Evolutionary conservation across 2,329 filamentous ascomycete genomes (phyloP).

Genomic region (Biscogniauxia sp.): DNA sequence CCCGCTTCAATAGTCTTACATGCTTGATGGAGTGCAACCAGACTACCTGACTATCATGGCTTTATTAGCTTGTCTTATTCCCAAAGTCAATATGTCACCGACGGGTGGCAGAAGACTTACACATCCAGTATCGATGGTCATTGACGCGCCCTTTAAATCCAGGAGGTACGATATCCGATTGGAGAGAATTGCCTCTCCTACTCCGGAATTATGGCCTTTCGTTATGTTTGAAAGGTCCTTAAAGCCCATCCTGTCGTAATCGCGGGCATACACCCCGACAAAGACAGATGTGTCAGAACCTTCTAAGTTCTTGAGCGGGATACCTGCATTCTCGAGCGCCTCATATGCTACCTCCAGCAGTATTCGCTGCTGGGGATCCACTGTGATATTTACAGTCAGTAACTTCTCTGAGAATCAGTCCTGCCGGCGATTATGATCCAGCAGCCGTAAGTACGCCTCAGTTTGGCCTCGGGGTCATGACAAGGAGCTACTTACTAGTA

Average conservation of each 20-base stretch:
- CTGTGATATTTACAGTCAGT: constrained; percentile 16
- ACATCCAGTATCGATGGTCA: constrained; percentile 14
- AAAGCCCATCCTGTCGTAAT: constrained; percentile 18
- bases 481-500: too few relatives aligned
- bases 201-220: constrained; percentile 27
- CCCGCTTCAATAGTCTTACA: constrained; percentile 6
- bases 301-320: constrained; percentile 11
- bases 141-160: constrained; percentile 10
- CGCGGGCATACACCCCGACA: constrained; percentile 26
- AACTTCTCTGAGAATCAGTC: too few relatives aligned
- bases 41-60: constrained; percentile 1
- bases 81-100: background rate
- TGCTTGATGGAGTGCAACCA: constrained; percentile 11
- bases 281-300: constrained; percentile 20
- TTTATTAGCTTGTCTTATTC: background rate
- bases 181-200: constrained; percentile 23
- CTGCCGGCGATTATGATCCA: too few relatives aligned
- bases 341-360: constrained; percentile 42
- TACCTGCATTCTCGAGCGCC: constrained; percentile 31
- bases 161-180: constrained; percentile 25
- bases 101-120: background rate
- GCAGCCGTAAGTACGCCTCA: background rate
- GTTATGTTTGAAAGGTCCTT: constrained; percentile 19
- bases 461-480: background rate
- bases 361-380: constrained; percentile 41